Conservation (phyloP, 495 filamentous ascomycete species). For the Penicillium pancosmium region DNA sequence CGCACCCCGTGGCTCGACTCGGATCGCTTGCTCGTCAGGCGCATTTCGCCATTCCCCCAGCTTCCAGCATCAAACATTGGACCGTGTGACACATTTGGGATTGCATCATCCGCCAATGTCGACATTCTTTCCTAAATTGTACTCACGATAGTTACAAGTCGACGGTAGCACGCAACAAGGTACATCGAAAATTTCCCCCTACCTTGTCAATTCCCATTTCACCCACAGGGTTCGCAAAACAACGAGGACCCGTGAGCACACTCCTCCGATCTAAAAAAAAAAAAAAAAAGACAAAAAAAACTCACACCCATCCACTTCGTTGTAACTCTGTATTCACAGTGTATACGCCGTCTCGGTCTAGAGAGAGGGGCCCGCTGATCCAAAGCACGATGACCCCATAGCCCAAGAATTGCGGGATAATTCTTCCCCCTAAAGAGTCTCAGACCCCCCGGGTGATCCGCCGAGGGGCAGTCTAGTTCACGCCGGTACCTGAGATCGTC, state of each 20-base stretch:
- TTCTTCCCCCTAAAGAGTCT: conserved; percentile 13
- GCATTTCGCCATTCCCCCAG: conserved; percentile 16
- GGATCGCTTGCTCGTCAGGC: conserved; percentile 6
- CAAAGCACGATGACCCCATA: conserved; percentile 27
- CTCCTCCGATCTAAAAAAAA: not conserved
- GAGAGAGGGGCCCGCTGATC: conserved; percentile 19
- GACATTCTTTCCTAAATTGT: not conserved
- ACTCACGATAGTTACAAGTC: not conserved
- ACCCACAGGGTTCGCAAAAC: conserved; percentile 7
- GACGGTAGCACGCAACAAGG: not conserved
- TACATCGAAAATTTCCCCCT: not conserved
- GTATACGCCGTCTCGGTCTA: conserved; percentile 4
- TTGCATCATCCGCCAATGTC: conserved; percentile 22
- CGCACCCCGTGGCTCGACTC: conserved; percentile 19
- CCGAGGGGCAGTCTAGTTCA: conserved; percentile 10
- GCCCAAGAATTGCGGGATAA: conserved; percentile 27
- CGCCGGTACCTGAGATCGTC: conserved; percentile 28
- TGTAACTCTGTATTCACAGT: conserved; percentile 1
- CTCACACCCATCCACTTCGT: conserved; percentile 1
- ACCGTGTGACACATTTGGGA: conserved; percentile 18
- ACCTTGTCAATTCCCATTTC: conserved; percentile 5
- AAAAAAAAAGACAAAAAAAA: not conserved
- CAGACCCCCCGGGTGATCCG: conserved; percentile 19
- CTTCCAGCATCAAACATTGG: conserved; percentile 1
- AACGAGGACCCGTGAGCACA: conserved; percentile 16